Base-by-base conservation (phyloP, 345 rosid genomes). In the Arabidopsis thaliana region DNA sequence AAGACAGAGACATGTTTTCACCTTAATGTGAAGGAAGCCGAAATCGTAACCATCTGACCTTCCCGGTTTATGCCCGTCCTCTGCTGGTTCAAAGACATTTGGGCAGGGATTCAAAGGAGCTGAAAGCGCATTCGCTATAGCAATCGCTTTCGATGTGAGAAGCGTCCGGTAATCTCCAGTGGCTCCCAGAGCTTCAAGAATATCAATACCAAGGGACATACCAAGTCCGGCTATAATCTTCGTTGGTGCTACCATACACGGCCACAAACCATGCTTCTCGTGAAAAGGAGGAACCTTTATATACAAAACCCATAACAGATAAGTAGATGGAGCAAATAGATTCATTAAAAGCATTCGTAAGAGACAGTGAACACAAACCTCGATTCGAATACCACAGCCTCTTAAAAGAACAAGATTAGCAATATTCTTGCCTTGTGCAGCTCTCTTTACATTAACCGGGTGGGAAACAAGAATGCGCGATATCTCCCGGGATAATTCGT, bases 211-310 rank as follows among this genome's bases (percentile, higher is more conserved):
- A 30, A 95, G 93, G 4, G 97, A 95, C 65, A 95, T 74, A 69
- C 99, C 97, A 59, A 92, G 85, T 67, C 99, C 97, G 30, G 97
- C 97, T 45, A 95, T 92, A 56, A 95, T 95, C 80, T 95, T 95
- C 36, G 99, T 95, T 38, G 99, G 99, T 74, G 97, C 97, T 69
- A 94, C 97, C 98, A 94, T 91, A 84, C 98, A 94, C 5, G 98
- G 91, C 88, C 87, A 81, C 73, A 94, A 77, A 9, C 97, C 91
- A 20, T 94, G 98, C 79, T 87, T 90, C 77, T 84, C 73, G 65
- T 78, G 85, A 69, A 94, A 94, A 59, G 85, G 81, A 44, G 93
- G 93, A 73, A 88, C 96, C 97, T 93, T 74, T 13, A 80, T 64
- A 24, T 7, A n/a, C 46, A 64, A n/a, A 64, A 34, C 0, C 40